Base-by-base conservation (phyloP, 2,329 filamentous ascomycete species). In the Magnaporthiopsis incrustans region DNA sequence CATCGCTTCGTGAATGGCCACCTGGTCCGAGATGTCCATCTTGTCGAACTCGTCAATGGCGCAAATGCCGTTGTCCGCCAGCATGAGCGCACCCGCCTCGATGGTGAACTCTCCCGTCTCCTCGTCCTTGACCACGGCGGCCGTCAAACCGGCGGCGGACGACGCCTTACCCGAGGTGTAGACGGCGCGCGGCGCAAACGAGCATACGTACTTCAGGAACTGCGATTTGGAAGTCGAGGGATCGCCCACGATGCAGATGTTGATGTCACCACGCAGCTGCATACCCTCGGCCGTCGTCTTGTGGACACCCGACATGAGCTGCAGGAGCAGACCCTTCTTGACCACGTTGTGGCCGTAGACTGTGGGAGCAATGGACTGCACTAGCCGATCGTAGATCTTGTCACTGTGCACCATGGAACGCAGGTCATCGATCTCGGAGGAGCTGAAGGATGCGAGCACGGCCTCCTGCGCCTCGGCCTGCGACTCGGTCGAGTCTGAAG, bases 1-100 rank as follows among this genome's bases (percentile, higher is more conserved):
- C 95, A 99, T 99, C 66, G 95, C 95, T 86, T 99, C 95, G 84
- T 99, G 95, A 72, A 99, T 99, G 68, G 95, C 95, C 64, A 99
- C 95, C 78, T 99, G 95, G 75, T 99, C 95, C 63, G 81, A 87
- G 67, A 99, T 90, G 72, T 99, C 95, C 95, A 99, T 99, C 81
- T 99, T 99, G 85, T 99, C 95, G 71, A 99, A 99, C 75, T 99
- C 95, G 73, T 99, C 95, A 74, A 99, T 99, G 66, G 92, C 93
- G 76, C 95, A 99, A 71, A 98, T 96, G 63, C 95, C 95, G 69
- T 97, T 97, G 72, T 98, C 89, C 27, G 95, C 95, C 66, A 99
- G 81, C 95, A 99, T 98, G 65, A 99, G 86, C 15, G 95, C 95
- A 79, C 95, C 95, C 8, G 95, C 95, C 78, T 99, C 95, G 70